These are phyloP conservation scores for Geranium incanum DNA, from an alignment of 441 rosid genomes.

Conservation along the genomic window DNA sequence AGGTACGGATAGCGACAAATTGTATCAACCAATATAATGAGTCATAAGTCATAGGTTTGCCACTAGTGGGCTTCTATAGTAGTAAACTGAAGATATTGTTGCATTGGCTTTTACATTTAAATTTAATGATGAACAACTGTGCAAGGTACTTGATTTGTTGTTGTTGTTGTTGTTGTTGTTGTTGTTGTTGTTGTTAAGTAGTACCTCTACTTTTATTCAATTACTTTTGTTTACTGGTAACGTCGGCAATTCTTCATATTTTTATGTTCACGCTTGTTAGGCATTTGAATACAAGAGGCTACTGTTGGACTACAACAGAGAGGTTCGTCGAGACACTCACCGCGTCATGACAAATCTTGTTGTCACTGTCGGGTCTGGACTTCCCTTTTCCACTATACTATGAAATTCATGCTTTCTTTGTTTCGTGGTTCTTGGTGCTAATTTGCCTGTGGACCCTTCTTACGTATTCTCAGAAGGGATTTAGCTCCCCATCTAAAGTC, in stretches of 20 bases:
- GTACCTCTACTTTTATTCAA: not conserved
- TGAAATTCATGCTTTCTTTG: constrained; percentile 5
- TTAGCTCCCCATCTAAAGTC: constrained; percentile 82
- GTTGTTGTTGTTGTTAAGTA: not conserved
- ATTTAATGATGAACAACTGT: not conserved
- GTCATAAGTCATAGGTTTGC: not conserved
- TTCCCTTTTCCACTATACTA: constrained; percentile 13
- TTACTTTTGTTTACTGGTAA: constrained; percentile 11
- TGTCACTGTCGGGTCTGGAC: constrained; percentile 59
- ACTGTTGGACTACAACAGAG: constrained; percentile 83
- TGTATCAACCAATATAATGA: not conserved
- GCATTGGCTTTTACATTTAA: not conserved
- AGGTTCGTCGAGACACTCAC: constrained; percentile 88
- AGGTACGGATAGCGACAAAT: no score
- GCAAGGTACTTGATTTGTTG: not conserved
- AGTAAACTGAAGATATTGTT: not conserved
- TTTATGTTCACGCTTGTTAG: constrained; percentile 34
- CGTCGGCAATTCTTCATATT: constrained; percentile 5
- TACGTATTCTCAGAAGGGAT: constrained; percentile 60
- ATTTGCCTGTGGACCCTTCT: constrained; percentile 18
- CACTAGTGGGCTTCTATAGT: not conserved
- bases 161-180: not conserved
- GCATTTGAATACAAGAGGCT: constrained; percentile 86
- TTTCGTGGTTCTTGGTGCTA: constrained; percentile 8
- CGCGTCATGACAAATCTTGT: constrained; percentile 77